phyloP scores from a whole-genome alignment of 768 basidiomycete species.

The Lactifluus piperatus region DNA sequence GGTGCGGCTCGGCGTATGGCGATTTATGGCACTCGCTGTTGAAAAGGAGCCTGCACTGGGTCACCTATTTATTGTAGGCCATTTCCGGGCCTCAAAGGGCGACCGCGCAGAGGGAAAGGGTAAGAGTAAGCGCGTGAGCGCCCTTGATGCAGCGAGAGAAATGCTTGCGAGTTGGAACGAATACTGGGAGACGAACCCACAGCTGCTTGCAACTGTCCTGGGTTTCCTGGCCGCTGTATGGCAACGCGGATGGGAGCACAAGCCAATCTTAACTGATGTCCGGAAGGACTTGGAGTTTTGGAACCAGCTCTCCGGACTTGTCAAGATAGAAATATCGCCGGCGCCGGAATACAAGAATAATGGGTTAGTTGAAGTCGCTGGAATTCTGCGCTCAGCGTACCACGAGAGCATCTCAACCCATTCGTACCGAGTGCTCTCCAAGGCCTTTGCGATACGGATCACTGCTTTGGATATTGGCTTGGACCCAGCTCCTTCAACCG shows the following conservation, averaged over 20 bases:
- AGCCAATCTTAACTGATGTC: slow-evolving; percentile 43
- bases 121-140: slow-evolving; percentile 39
- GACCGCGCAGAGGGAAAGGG: slow-evolving; percentile 27
- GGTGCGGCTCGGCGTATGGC: slow-evolving; percentile 74
- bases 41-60: slow-evolving; percentile 84
- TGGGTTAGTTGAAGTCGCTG: slow-evolving; percentile 40
- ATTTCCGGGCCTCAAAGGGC: slow-evolving; percentile 47
- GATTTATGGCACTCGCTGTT: slow-evolving; percentile 70
- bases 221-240: slow-evolving; percentile 71
- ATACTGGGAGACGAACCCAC: slow-evolving; percentile 70
- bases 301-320: slow-evolving; percentile 55
- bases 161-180: slow-evolving; percentile 63
- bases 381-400: slow-evolving; percentile 41
- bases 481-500: slow-evolving; percentile 31
- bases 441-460: slow-evolving; percentile 68
- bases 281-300: slow-evolving; percentile 58
- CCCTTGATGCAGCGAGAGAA: slow-evolving; percentile 57
- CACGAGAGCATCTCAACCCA: slow-evolving; percentile 56
- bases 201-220: slow-evolving; percentile 63
- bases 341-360: slow-evolving; percentile 57
- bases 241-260: slow-evolving; percentile 75
- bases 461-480: slow-evolving; percentile 67
- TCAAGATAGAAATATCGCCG: slow-evolving; percentile 63
- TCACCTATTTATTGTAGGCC: slow-evolving; percentile 67
- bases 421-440: slow-evolving; percentile 60